Conservation (phyloP, 768 basidiomycete genomes). For the Suillus fuscotomentosus region DNA sequence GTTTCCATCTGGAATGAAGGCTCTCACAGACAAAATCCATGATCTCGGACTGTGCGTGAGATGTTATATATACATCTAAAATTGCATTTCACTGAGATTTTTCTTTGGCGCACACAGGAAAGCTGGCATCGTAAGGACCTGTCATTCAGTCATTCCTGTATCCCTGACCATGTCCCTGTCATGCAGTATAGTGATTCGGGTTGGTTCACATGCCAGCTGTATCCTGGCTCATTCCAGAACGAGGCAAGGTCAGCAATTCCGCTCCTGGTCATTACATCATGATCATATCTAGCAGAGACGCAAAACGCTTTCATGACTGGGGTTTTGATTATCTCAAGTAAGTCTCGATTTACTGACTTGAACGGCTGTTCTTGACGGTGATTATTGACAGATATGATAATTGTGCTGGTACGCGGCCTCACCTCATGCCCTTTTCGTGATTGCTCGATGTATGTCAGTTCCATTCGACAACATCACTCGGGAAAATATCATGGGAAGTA, state of each 20-base stretch:
- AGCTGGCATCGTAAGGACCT: slow-evolving; percentile 54
- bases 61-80: slow-evolving; percentile 7
- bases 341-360: slow-evolving; percentile 13
- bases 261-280: background rate
- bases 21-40: slow-evolving; percentile 55
- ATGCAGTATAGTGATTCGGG: slow-evolving; percentile 63
- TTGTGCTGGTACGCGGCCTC: slow-evolving; percentile 42
- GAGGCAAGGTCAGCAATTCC: slow-evolving; percentile 47
- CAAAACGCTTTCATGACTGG: slow-evolving; percentile 60
- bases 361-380: background rate
- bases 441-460: slow-evolving; percentile 31
- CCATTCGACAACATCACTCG: slow-evolving; percentile 56
- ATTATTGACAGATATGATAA: slow-evolving; percentile 51
- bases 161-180: background rate
- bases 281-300: slow-evolving; percentile 41
- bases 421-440: background rate
- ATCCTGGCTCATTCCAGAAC: slow-evolving; percentile 65
- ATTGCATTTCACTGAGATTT: background rate
- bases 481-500: slow-evolving; percentile 56
- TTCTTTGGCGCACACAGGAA: slow-evolving; percentile 36
- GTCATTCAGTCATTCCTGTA: background rate
- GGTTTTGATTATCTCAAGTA: slow-evolving; percentile 67
- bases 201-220: slow-evolving; percentile 64
- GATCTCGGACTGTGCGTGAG: slow-evolving; percentile 51
- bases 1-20: slow-evolving; percentile 60